A percentile compares a stretch with the other conserved stretches of the same genome.
These are phyloP conservation scores for Cryptococcus floricola DNA, from an alignment of 1,284 basidiomycete species.

Conservation along the genomic window DNA sequence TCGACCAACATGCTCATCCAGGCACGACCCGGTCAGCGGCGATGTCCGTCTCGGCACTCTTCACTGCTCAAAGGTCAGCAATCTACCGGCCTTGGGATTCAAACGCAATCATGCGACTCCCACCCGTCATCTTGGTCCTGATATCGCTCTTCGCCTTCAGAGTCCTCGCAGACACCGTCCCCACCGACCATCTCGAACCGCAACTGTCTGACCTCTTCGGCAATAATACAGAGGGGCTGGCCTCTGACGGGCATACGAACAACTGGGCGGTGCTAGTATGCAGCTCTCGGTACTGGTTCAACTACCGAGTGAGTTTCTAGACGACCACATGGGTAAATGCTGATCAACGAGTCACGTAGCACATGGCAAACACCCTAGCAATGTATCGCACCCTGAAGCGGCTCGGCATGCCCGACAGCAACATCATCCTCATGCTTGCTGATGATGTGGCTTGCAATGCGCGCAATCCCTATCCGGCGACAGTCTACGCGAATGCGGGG, in stretches of 20 bases:
- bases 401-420: conserved; percentile 93
- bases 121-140: background rate
- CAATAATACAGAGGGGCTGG: conserved; percentile 5
- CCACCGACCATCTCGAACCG: conserved; percentile 11
- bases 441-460: conserved; percentile 94
- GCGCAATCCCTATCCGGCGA: conserved; percentile 86
- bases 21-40: too few relatives aligned
- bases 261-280: conserved; percentile 98
- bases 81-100: too few relatives aligned
- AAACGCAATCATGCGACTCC: background rate
- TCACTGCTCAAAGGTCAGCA: too few relatives aligned
- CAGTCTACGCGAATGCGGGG: conserved; percentile 79
- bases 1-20: too few relatives aligned
- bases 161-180: background rate
- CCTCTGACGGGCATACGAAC: conserved; percentile 65
- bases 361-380: conserved; percentile 95
- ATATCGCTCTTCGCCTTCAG: background rate
- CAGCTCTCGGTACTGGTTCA: conserved; percentile 95
- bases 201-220: conserved; percentile 21
- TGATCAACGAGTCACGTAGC: conserved; percentile 54
- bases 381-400: conserved; percentile 99
- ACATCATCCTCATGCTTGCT: conserved; percentile 98
- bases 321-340: background rate
- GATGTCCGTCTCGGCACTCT: too few relatives aligned
- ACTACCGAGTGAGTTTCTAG: conserved; percentile 74